Evolutionary conservation across 345 rosid genomes (phyloP), one percentile per base, ranked within the genome.

Genomic region (Anacardium occidentale): DNA sequence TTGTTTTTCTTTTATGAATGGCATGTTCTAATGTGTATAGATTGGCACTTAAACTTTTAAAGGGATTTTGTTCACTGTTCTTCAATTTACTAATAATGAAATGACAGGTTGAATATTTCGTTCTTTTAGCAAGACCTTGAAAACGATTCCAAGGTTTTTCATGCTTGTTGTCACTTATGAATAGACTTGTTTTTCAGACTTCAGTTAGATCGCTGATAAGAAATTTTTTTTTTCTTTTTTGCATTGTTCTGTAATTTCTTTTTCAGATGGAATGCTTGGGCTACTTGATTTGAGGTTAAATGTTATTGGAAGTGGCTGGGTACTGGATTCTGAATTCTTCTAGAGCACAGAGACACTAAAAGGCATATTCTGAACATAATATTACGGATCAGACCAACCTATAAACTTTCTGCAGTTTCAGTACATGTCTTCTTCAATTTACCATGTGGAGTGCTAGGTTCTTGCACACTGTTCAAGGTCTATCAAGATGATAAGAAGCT

Each of bases 201-300:
- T 45, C 8, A 5, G 42, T 22, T 45, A 32, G 11, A 29, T 55
- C 34, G 17, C 58, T 68, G 74, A 26, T 62, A 62, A 32, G 22
- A 57, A 58, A 51, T 26, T 40, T 32, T 29, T 29, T 25, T 65
- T 37, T 37, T 58, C 29, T 48, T 5, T 64, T 62, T 7, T 66
- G 48, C 48, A 34, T 34, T 34, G 37, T n/a, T 29, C 32, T 29
- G 32, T 29, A 29, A 12, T 21, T 40, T 21, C 53, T 73, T 68
- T 50, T 77, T 64, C 70, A 79, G 86, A 65, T 83, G 79, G 74
- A 76, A 73, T 66, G 76, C 48, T 78, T 72, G 74, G 75, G 74
- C 73, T 64, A 76, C 72, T 37, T 71, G 64, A 40, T 21, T 22
- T 34, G 26, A 55, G 21, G 32, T 78, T 55, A 52, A 48, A 62